phyloP scores from a whole-genome alignment of 208 protist species.

The Strigomonas galati region DNA sequence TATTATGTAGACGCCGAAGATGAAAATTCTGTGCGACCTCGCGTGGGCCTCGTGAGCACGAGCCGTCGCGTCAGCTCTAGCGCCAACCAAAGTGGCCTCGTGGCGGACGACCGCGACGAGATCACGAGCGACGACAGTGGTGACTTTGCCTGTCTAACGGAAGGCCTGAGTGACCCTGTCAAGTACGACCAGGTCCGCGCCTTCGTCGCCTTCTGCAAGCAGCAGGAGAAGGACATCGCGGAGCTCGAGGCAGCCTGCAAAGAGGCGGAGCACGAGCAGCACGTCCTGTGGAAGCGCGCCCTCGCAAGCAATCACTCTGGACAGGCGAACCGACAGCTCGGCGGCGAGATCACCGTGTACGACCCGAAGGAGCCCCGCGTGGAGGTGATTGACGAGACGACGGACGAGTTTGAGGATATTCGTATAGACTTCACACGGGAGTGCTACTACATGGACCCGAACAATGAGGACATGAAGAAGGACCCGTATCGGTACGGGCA shows the following conservation, averaged over 20 bases:
- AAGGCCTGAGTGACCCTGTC: slow-evolving; percentile 14
- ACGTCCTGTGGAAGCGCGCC: slow-evolving; percentile 17
- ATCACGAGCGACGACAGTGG: slow-evolving; percentile 45
- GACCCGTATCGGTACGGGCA: slow-evolving; percentile 22
- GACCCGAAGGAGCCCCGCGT: neutral
- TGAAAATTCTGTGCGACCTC: neutral
- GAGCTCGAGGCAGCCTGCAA: slow-evolving; percentile 20
- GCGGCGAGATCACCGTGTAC: slow-evolving; percentile 2
- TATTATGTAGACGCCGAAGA: neutral
- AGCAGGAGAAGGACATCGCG: slow-evolving; percentile 26
- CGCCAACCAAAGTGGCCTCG: neutral
- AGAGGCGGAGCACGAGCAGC: slow-evolving; percentile 29
- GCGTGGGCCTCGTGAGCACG: too few species aligned
- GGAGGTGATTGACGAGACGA: slow-evolving; percentile 23
- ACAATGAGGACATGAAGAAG: neutral
- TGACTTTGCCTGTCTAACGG: slow-evolving; percentile 31
- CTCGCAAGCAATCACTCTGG: neutral
- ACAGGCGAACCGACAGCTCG: neutral
- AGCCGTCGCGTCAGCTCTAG: neutral
- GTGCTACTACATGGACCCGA: slow-evolving; percentile 22
- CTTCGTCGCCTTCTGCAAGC: slow-evolving; percentile 29
- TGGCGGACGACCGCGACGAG: slow-evolving; percentile 10
- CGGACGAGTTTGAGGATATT: slow-evolving; percentile 58
- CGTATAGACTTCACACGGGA: slow-evolving; percentile 23
- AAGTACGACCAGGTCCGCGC: slow-evolving; percentile 28